Evolutionary conservation across 768 basidiomycete genomes (phyloP), one percentile per base, ranked within the genome.

Genomic region (Lactifluus subvellereus): DNA sequence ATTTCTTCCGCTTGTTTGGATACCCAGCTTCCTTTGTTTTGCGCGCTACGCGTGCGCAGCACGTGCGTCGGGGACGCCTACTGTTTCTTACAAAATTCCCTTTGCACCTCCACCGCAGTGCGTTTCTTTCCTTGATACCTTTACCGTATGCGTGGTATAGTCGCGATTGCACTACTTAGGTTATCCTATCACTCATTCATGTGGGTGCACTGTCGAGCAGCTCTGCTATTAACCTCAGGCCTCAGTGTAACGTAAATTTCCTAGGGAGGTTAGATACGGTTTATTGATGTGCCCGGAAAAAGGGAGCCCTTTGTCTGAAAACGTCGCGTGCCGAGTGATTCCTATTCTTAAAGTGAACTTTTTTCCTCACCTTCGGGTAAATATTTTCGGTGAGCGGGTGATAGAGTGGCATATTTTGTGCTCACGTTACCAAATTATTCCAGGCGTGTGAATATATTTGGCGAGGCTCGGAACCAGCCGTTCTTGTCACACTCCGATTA

Each of bases 61-160:
- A 54, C 33, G 52, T 33, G 56, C 61, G 56, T 62, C 50, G 43
- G 61, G 10, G 62, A 54, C 45, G 62, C 62, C 20, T 27, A 40
- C 50, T 59, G n/a, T 9, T n/a, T 30, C 20, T 53, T 4, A 18
- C 14, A 6, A 22, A 43, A 43, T 27, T 20, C n/a, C 14, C 6
- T 47, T 57, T 18, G 32, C 33, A 45, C 43, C 32, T 13, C 18
- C 22, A n/a, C 22, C 56, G 13, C 32, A 35, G 45, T 33, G 33
- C 56, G 33, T 8, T 20, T 47, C 16, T 16, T 38, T 16, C 30
- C 43, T 45, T 9, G 18, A 20, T 37, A 6, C n/a, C 10, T 42
- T 50, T 32, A 6, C 48, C 38, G 32, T 49, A 56, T 22, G 61
- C 50, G 43, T 13, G 50, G 35, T 47, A 30, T 62, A 47, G 49